Base-by-base conservation (phyloP, 306 rosid species). In the Cercis canadensis region DNA sequence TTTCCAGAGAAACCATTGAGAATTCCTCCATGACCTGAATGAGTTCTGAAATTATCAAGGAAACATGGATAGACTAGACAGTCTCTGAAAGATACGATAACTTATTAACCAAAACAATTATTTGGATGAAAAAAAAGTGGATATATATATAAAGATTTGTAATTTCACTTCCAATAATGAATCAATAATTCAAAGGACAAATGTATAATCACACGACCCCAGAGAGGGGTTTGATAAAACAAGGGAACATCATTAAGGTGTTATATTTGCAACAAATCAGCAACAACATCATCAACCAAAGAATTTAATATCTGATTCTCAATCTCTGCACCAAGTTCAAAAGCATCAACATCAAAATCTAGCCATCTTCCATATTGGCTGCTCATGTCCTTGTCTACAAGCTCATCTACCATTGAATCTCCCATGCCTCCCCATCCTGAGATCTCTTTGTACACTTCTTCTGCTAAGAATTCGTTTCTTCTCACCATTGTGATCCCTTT, bases 381-480 rank as follows among this genome's bases (percentile, higher is more conserved):
- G 78, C 92, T 87, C 96, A 94, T 94, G 82, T 94, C 98, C 77
- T 81, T 87, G 76, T 83, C 90, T 73, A 94, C 96, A 43, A 94
- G 92, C 65, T 89, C 97, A 63, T 90, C 97, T 2, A 93, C 98
- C 96, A 88, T 90, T 43, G 87, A 84, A 57, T 90, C 94, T 36
- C 90, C 83, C 97, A 86, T 66, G 71, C 78, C 90, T 32, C 53
- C 83, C 89, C 87, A 91, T 57, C 81, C 77, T 13, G 75, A 83
- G 69, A 94, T 81, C 75, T 94, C 97, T 75, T 89, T 89, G 69
- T 79, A 84, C 62, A 94, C 76, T 52, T 89, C 91, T 69, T 83
- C 85, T 37, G 90, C 86, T 76, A 94, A 76, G 82, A 70, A 68
- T 43, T 87, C 96, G 32, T 86, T 87, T 70, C 90, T 86, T 77